These are phyloP conservation scores for Chaetomiaceae sp. DNA, from an alignment of 2,329 filamentous ascomycete genomes.

Conservation along the genomic window DNA sequence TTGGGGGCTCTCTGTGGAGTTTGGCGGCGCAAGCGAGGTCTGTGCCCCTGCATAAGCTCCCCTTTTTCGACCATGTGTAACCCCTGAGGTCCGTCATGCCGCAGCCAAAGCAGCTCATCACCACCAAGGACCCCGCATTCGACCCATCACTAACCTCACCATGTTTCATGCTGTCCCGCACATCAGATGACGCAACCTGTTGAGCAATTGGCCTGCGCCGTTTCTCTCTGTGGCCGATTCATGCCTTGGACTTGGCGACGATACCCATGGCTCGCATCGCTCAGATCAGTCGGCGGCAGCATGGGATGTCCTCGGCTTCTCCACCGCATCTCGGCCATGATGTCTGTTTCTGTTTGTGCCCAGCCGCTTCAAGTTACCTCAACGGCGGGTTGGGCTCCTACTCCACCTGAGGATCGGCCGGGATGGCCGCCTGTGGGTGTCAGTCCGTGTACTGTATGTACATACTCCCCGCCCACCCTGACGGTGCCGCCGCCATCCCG, in stretches of 20 bases:
- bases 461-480: too few relatives aligned
- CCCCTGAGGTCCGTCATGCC: slow-evolving; percentile 7
- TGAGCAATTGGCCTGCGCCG: neutral
- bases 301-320: neutral
- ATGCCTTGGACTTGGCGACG: slow-evolving; percentile 2
- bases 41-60: slow-evolving; percentile 16
- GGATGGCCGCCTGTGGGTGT: slow-evolving; percentile 2
- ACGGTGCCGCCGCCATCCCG: neutral
- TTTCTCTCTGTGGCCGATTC: neutral
- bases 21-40: slow-evolving; percentile 13
- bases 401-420: slow-evolving; percentile 1
- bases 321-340: slow-evolving; percentile 3
- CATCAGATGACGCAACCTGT: slow-evolving; percentile 4
- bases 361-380: slow-evolving; percentile 2
- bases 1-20: slow-evolving; percentile 16
- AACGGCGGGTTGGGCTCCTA: neutral
- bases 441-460: neutral
- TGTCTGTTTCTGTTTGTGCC: slow-evolving; percentile 9
- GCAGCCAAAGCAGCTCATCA: slow-evolving; percentile 12
- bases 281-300: slow-evolving; percentile 11
- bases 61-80: neutral
- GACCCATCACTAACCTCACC: slow-evolving; percentile 19
- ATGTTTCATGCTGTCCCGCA: slow-evolving; percentile 22
- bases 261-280: slow-evolving; percentile 16
- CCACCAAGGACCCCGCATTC: slow-evolving; percentile 15